phyloP scores from a whole-genome alignment of 2,329 filamentous ascomycete genomes.

The Hymenoscyphus infarciens region DNA sequence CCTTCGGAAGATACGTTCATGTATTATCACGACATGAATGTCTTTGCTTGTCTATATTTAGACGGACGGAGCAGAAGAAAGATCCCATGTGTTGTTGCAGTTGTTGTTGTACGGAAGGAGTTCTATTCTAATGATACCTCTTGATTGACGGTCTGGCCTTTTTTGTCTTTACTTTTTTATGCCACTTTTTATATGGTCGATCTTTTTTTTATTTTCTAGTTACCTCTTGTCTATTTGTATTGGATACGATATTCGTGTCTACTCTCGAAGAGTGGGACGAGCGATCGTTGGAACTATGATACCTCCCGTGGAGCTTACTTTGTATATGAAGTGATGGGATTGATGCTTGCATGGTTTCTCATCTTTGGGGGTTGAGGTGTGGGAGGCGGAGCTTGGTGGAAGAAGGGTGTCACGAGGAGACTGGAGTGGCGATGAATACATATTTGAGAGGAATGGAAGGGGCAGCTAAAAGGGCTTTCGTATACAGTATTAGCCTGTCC shows the following conservation, averaged over 20 bases:
- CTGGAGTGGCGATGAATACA: neutral
- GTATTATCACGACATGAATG: neutral
- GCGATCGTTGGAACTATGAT: neutral
- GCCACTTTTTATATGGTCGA: neutral
- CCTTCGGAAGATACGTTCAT: neutral
- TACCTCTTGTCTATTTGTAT: constrained; percentile 6
- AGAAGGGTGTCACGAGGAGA: neutral
- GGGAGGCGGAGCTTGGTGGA: neutral
- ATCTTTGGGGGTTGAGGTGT: neutral
- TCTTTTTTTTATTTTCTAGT: constrained; percentile 4
- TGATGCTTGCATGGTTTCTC: constrained; percentile 1
- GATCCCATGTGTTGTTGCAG: constrained; percentile 2
- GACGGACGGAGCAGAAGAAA: neutral
- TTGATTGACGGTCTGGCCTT: constrained; percentile 13
- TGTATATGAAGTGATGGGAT: neutral
- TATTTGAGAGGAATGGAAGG: neutral
- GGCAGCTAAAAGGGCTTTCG: neutral
- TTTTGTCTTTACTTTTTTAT: constrained; percentile 4
- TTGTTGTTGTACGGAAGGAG: constrained; percentile 2
- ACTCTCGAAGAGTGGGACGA: constrained; percentile 7
- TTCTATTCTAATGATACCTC: constrained; percentile 17
- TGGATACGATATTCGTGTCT: neutral
- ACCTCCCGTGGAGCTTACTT: constrained; percentile 8
- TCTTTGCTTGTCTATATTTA: neutral
- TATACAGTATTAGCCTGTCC: neutral